A percentile compares a stretch with the other conserved stretches of the same genome.
phyloP scores from a whole-genome alignment of 768 basidiomycete species.

The Suillus subalutaceus region DNA sequence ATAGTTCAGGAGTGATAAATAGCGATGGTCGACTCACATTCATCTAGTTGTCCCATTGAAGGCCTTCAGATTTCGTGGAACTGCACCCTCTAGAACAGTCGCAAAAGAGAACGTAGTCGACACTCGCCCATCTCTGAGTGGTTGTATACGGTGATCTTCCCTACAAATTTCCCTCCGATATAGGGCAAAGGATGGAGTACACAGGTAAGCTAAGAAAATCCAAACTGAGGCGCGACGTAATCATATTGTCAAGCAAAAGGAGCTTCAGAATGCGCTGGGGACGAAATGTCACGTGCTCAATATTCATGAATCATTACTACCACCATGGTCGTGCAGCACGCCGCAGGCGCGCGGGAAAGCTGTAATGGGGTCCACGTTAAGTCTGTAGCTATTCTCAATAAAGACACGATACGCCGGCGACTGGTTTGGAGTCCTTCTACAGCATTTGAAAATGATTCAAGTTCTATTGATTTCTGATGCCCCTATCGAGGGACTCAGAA shows the following conservation, averaged over 20 bases:
- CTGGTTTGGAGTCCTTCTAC: too few relatives aligned
- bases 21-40: slow-evolving; percentile 39
- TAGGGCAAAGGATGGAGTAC: background rate
- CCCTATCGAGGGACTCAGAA: too few relatives aligned
- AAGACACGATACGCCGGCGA: too few relatives aligned
- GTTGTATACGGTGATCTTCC: slow-evolving; percentile 56
- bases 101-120: slow-evolving; percentile 77
- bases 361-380: too few relatives aligned
- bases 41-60: slow-evolving; percentile 44
- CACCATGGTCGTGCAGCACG: too few relatives aligned
- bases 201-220: background rate
- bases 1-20: slow-evolving; percentile 3
- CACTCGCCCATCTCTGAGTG: slow-evolving; percentile 83
- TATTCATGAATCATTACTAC: background rate
- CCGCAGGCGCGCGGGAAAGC: too few relatives aligned
- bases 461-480: too few relatives aligned
- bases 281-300: background rate
- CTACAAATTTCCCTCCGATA: slow-evolving; percentile 37
- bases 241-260: background rate
- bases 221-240: background rate
- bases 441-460: too few relatives aligned
- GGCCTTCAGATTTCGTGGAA: slow-evolving; percentile 57
- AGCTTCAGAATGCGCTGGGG: background rate
- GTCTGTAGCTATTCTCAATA: too few relatives aligned
- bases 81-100: slow-evolving; percentile 55